phyloP scores from a whole-genome alignment of 73 alveolate species.

The Halteria grandinella region DNA sequence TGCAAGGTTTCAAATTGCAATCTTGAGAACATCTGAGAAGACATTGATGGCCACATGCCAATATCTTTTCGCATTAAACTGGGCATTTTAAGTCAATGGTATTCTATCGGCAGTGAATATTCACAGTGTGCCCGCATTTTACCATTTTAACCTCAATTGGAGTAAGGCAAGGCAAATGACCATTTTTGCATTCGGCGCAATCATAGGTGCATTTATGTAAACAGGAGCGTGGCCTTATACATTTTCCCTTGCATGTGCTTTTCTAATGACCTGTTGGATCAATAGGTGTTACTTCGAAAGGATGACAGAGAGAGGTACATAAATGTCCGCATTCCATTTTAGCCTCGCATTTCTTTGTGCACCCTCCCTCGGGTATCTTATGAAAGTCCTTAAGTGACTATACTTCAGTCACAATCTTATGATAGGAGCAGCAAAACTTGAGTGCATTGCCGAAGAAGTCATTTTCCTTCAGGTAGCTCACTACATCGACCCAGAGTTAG shows the following conservation, averaged over 20 bases:
- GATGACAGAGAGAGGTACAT: neutral
- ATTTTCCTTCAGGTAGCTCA: neutral
- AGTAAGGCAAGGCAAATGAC: neutral
- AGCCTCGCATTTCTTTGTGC: constrained; percentile 56
- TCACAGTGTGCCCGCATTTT: neutral
- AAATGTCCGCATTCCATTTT: constrained; percentile 59
- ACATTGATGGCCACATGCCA: constrained; percentile 62
- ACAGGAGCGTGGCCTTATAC: constrained; percentile 13
- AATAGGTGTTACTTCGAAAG: neutral
- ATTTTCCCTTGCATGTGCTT: constrained; percentile 32
- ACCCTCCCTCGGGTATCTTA: constrained; percentile 80
- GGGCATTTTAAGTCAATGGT: neutral
- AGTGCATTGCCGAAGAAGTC: constrained; percentile 22
- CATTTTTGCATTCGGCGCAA: constrained; percentile 36
- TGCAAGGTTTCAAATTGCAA: constrained; percentile 17
- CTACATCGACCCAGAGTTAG: constrained; percentile 40
- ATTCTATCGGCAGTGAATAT: neutral
- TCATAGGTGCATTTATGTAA: constrained; percentile 44
- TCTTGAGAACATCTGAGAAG: neutral
- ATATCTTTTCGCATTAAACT: constrained; percentile 31
- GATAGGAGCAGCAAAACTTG: constrained; percentile 52
- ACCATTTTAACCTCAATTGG: neutral
- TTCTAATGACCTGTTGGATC: constrained; percentile 15
- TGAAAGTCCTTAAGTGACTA: constrained; percentile 53
- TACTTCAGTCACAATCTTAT: constrained; percentile 50